Percentiles rank a stretch among this genome's conserved stretches.
These are phyloP conservation scores for Tuber melanosporum DNA, from an alignment of 495 filamentous ascomycete species.

Conservation along the genomic window DNA sequence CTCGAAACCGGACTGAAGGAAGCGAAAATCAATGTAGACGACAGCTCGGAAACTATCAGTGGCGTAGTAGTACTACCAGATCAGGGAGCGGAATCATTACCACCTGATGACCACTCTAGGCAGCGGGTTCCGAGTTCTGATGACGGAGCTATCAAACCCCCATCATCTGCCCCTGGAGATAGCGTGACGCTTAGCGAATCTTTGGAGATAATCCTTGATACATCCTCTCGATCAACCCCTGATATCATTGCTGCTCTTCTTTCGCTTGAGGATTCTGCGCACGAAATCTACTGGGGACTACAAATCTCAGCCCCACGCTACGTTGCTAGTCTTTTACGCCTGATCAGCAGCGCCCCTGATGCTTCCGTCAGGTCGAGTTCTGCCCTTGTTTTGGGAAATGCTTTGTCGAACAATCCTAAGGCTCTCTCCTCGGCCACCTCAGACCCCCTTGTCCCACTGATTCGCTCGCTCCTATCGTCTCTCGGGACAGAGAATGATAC, in stretches of 20 bases:
- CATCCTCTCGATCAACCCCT: conserved; percentile 15
- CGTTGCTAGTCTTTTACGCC: conserved; percentile 22
- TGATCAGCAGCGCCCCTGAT: conserved; percentile 13
- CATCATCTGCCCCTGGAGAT: conserved; percentile 32
- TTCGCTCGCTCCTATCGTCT: conserved; percentile 36
- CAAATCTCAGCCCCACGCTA: conserved; percentile 51
- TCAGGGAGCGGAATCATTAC: conserved; percentile 37
- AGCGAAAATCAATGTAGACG: conserved; percentile 55
- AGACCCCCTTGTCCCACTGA: conserved; percentile 40
- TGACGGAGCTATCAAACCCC: conserved; percentile 38
- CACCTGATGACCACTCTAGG: conserved; percentile 13
- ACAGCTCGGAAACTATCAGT: conserved; percentile 43
- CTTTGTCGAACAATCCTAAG: conserved; percentile 59
- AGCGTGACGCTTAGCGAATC: conserved; percentile 46
- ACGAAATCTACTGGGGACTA: conserved; percentile 65
- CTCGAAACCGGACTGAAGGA: conserved; percentile 57
- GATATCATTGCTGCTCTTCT: conserved; percentile 46
- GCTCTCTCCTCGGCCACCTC: conserved; percentile 51
- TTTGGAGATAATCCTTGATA: conserved; percentile 45
- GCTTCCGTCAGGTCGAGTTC: conserved; percentile 46
- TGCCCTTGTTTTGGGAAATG: conserved; percentile 50
- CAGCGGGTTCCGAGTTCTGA: conserved; percentile 11
- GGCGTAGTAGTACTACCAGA: conserved; percentile 44
- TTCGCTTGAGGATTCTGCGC: conserved; percentile 53
- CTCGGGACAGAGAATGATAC: conserved; percentile 30